A percentile compares a stretch with the other conserved stretches of the same genome.
phyloP scores from a whole-genome alignment of 1,284 basidiomycete species.

The Sutorius eximius region DNA sequence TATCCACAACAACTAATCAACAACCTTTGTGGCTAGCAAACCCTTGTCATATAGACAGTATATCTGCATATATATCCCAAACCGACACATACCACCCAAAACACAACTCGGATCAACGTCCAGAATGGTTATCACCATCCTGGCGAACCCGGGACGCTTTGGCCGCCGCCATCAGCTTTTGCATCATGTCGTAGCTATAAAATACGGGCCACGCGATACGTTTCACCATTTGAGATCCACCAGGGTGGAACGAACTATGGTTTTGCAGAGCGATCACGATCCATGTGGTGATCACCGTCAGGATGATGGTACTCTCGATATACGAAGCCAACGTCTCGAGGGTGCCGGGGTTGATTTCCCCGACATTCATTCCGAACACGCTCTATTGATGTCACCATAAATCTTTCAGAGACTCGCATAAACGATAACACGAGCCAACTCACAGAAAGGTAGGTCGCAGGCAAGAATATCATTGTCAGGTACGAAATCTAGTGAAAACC shows the following conservation, averaged over 20 bases:
- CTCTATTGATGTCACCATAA: constrained; percentile 20
- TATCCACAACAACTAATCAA: too few relatives aligned
- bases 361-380: constrained; percentile 44
- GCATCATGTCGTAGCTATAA: not conserved
- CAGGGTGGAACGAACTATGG: constrained; percentile 27
- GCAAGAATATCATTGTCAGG: constrained; percentile 34
- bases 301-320: constrained; percentile 42
- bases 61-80: constrained; percentile 1
- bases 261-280: constrained; percentile 36
- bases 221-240: not conserved
- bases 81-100: not conserved
- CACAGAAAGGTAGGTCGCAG: constrained; percentile 39
- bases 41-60: not conserved
- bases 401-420: not conserved
- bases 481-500: constrained; percentile 27
- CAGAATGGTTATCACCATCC: not conserved
- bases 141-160: not conserved
- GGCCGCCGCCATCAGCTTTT: not conserved
- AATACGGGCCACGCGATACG: constrained; percentile 25
- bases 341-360: constrained; percentile 36
- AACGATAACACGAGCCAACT: constrained; percentile 18
- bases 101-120: not conserved
- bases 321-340: constrained; percentile 41
- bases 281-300: constrained; percentile 54
- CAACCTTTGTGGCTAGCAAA: too few relatives aligned